Evolutionary conservation across 2,329 filamentous ascomycete genomes (phyloP), one percentile per base, ranked within the genome.

Genomic region (Rutstroemia sp.): DNA sequence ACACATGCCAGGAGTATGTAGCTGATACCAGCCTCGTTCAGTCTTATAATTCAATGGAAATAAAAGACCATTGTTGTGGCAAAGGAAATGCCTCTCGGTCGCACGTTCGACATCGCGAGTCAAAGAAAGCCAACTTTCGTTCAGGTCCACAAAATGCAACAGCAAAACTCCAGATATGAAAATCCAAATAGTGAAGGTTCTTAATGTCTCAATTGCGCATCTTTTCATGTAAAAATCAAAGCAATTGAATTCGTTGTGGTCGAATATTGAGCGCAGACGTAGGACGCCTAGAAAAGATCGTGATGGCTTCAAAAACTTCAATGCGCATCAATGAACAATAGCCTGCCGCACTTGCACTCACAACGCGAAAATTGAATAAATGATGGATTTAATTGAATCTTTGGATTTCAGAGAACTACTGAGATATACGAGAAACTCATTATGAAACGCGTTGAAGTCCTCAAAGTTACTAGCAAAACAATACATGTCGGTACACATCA

Each of bases 331-430:
- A 42, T 47, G 23, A 49, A 47, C 23, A 49, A 2, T 14, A 30
- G 21, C 14, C 7, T 42, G 45, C 39, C 49, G 46, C 34, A 56
- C 59, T 46, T 49, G 50, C 44, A 58, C 38, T 50, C n/a, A 39
- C 51, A 48, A 45, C 39, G 19, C n/a, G 23, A 38, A 23, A 47
- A 23, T 34, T 41, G 46, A 8, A 50, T 16, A 12, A 14, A 49
- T 19, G 18, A 4, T 44, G 27, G 19, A 5, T 25, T 34, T 49
- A n/a, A 54, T 12, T 19, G 38, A 18, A 34, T 10, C 18, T n/a
- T n/a, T 54, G 27, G 23, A 54, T 30, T 10, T 23, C 27, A 54
- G 45, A 23, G 30, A 49, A 54, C 30, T 42, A 49, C 37, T 21
- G 18, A 50, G 21, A 46, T 21, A 19, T 21, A 12, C 12, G 21